These are phyloP conservation scores for Kurtzmaniella quercitrusa DNA, from an alignment of 1,139 yeast species.

Conservation along the genomic window DNA sequence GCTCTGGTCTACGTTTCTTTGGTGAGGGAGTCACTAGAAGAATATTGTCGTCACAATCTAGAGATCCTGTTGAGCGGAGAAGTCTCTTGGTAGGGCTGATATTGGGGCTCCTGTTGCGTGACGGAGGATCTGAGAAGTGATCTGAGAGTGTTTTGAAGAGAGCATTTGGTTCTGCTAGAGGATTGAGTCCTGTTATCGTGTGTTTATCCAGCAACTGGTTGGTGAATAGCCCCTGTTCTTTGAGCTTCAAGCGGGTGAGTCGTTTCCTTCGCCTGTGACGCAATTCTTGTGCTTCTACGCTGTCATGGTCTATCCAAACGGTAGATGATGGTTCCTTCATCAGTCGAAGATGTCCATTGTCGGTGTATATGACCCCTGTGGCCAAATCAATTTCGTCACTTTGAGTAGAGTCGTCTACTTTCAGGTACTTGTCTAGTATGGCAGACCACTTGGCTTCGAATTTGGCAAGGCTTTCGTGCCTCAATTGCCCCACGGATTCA, in stretches of 20 bases:
- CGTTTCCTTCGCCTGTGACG: background rate
- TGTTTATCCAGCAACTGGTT: background rate
- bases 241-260: background rate
- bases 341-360: slow-evolving; percentile 50
- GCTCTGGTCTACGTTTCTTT: slow-evolving; percentile 11
- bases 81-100: background rate
- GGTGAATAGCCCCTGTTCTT: background rate
- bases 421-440: slow-evolving; percentile 52
- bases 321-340: background rate
- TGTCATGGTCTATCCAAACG: slow-evolving; percentile 1
- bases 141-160: background rate
- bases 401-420: slow-evolving; percentile 44
- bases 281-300: slow-evolving; percentile 3
- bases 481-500: slow-evolving; percentile 8
- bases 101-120: background rate
- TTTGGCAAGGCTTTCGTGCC: slow-evolving; percentile 9
- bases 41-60: slow-evolving; percentile 18
- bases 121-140: background rate
- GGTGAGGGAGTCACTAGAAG: slow-evolving; percentile 31
- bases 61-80: background rate
- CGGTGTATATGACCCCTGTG: slow-evolving; percentile 56
- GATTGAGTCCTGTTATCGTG: background rate
- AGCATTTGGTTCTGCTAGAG: background rate
- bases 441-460: slow-evolving; percentile 49
- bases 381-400: slow-evolving; percentile 64